These are phyloP conservation scores for Graphilbum ipis-grandicollis DNA, from an alignment of 2,329 filamentous ascomycete species.

Conservation along the genomic window DNA sequence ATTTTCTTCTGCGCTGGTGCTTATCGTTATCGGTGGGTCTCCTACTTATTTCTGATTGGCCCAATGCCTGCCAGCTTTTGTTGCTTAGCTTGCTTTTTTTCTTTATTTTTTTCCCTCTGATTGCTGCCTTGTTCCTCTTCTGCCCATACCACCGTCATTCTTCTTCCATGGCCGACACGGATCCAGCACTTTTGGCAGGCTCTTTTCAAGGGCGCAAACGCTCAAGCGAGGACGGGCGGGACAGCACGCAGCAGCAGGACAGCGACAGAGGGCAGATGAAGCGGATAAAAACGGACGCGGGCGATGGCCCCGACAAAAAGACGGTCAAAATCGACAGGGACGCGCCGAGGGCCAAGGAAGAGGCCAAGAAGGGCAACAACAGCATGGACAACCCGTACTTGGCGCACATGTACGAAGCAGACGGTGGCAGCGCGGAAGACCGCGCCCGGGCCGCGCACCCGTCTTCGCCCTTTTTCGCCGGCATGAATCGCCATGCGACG, in stretches of 20 bases:
- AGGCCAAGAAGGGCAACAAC: conserved; percentile 2
- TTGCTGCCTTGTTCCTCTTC: too few species aligned
- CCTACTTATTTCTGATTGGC: too few species aligned
- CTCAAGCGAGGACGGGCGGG: not conserved
- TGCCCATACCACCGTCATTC: too few species aligned
- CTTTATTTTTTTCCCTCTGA: too few species aligned
- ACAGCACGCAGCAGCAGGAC: not conserved
- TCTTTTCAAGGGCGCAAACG: not conserved
- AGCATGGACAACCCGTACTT: conserved; percentile 64
- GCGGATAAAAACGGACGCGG: conserved; percentile 12
- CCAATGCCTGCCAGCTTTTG: not conserved
- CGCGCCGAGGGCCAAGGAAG: conserved; percentile 3
- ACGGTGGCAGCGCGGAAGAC: conserved; percentile 21
- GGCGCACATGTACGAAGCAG: conserved; percentile 62
- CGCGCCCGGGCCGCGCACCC: conserved; percentile 11
- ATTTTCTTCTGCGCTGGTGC: too few species aligned
- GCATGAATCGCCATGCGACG: conserved; percentile 62
- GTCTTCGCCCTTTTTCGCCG: conserved; percentile 33
- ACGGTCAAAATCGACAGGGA: conserved; percentile 2
- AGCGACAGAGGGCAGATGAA: conserved; percentile 10
- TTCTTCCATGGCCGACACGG: too few species aligned
- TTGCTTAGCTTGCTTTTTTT: not conserved
- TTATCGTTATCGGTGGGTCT: too few species aligned
- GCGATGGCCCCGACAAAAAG: conserved; percentile 1
- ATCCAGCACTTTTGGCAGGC: too few species aligned